These are phyloP conservation scores for Clarkia xantiana DNA, from an alignment of 345 rosid species.

Conservation along the genomic window DNA sequence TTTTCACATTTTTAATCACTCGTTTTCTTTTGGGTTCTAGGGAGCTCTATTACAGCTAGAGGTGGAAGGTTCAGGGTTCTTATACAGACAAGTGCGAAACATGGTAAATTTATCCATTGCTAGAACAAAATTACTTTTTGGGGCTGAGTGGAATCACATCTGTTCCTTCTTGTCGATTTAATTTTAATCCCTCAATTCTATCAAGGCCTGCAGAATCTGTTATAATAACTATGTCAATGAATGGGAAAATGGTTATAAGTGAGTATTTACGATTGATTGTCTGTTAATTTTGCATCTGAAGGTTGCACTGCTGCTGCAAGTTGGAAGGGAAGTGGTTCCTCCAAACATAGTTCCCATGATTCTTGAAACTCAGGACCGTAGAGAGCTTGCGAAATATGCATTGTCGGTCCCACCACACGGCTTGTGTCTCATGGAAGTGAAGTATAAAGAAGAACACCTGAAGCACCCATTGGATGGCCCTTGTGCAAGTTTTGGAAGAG, in stretches of 20 bases:
- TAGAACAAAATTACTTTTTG: not conserved
- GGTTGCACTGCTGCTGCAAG: slow-evolving; percentile 78
- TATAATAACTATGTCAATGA: not conserved
- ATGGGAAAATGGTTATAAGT: not conserved
- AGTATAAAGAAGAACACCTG: slow-evolving; percentile 52
- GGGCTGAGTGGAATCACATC: no score
- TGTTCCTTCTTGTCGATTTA: no score
- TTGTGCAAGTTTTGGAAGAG: slow-evolving; percentile 58
- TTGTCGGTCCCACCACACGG: slow-evolving; percentile 68
- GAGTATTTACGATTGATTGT: not conserved
- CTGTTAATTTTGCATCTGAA: slow-evolving; percentile 12
- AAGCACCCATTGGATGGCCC: slow-evolving; percentile 50
- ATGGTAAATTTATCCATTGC: slow-evolving; percentile 34
- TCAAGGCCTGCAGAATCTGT: no score
- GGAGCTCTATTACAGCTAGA: slow-evolving; percentile 69
- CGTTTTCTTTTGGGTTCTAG: slow-evolving; percentile 17
- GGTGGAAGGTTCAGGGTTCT: slow-evolving; percentile 84
- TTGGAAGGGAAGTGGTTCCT: slow-evolving; percentile 76
- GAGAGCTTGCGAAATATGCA: slow-evolving; percentile 60
- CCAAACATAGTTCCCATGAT: slow-evolving; percentile 51
- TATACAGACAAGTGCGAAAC: slow-evolving; percentile 87
- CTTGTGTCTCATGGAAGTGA: slow-evolving; percentile 53
- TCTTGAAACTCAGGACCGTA: slow-evolving; percentile 51
- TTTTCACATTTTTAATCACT: not conserved
- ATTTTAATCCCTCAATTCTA: no score